Base-by-base conservation (phyloP, 345 rosid species). In the Jatropha curcas region DNA sequence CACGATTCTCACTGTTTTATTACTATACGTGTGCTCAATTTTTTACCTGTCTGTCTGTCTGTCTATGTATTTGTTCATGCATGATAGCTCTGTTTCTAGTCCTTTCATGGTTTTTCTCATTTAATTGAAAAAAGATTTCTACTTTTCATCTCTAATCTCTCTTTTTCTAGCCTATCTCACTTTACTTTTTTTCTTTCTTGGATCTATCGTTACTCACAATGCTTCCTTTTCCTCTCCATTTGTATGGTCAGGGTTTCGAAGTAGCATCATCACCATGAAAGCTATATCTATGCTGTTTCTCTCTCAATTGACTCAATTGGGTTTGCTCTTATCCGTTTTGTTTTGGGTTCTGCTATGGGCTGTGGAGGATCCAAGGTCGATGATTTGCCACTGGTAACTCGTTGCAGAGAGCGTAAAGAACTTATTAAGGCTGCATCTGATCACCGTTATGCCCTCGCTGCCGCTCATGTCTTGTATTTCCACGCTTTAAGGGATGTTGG, bases 301-400 rank as follows among this genome's bases (percentile, higher is more conserved):
- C 52, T 41, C 28, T 61, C 41, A 20, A 7, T 22, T 48, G 53
- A 48, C 35, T 51, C 30, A 20, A 31, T 51, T 67, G 41, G 24
- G 41, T n/a, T 39, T 25, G 3, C 3, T 41, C 50, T 25, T 17
- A 17, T 12, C 19, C 1, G 20, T 50, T 14, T 22, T 62, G 1
- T 57, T n/a, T 20, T 24, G 24, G 25, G 25, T 59, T 7, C 60
- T 64, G 68, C 37, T 60, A 92, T 94, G 98, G 98, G 98, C 81
- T 94, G 98, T 77, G 94, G 92, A 79, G 92, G 83, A 59, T 94
- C 98, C 81, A 94, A 94, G 69, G 87, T 85, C 28, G 98, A 92
- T 67, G 88, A 92, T 68, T 82, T 86, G 70, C 84, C 89, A 48
- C 83, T 92, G 30, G 97, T 92, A 71, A 81, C 80, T 19, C 92